Conservation (phyloP, 2,329 filamentous ascomycete species). For the Fusarium domesticum region DNA sequence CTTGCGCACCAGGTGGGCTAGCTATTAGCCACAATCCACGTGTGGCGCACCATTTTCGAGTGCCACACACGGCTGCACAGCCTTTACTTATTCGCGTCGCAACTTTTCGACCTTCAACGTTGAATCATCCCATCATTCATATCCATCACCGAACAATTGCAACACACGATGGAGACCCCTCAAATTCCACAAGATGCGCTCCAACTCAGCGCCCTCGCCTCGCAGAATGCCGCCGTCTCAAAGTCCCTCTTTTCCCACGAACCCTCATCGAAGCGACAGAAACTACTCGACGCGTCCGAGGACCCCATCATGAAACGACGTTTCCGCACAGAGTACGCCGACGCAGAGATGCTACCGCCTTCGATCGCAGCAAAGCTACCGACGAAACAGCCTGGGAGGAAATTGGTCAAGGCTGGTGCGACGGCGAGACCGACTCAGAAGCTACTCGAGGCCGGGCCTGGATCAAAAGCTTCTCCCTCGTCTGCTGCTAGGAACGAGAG, state of each 20-base stretch:
- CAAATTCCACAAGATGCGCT: conserved; percentile 33
- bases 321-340: conserved; percentile 71
- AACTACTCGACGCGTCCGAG: conserved; percentile 35
- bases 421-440: conserved; percentile 33
- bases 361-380: conserved; percentile 78
- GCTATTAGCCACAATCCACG: conserved; percentile 8
- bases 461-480: conserved; percentile 36
- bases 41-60: conserved; percentile 16
- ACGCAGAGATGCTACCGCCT: conserved; percentile 73
- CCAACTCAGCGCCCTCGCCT: conserved; percentile 34
- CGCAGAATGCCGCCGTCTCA: conserved; percentile 35
- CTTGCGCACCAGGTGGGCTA: conserved; percentile 5
- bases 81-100: conserved; percentile 21
- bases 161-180: conserved; percentile 35
- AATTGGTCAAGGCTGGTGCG: conserved; percentile 48
- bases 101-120: conserved; percentile 22
- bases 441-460: conserved; percentile 37
- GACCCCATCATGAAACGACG: conserved; percentile 43
- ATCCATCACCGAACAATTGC: conserved; percentile 6
- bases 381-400: conserved; percentile 37
- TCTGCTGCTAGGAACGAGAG: conserved; percentile 14
- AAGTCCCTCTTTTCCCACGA: conserved; percentile 32
- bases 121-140: conserved; percentile 3
- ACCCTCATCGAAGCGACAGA: conserved; percentile 38
- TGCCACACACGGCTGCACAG: conserved; percentile 34